Evolutionary conservation across 2,329 filamentous ascomycete genomes (phyloP).

Genomic region (Amesomyces nigricolor): DNA sequence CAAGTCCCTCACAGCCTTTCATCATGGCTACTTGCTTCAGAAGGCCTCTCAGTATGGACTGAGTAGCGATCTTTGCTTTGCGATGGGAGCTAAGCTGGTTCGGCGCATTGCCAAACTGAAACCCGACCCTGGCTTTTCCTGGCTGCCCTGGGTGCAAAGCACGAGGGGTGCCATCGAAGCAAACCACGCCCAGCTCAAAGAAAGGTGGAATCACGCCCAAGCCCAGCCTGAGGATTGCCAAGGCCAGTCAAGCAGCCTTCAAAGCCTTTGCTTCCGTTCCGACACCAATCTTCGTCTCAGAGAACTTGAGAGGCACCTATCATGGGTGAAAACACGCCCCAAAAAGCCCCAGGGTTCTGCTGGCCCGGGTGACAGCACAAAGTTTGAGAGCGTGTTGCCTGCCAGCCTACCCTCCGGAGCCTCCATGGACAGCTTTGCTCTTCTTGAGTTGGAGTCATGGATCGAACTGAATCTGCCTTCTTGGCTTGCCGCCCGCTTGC

Average conservation of each 20-base stretch:
- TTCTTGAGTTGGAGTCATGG: conserved; percentile 20
- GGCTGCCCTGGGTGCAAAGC: conserved; percentile 11
- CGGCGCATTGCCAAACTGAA: conserved; percentile 20
- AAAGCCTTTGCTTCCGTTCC: conserved; percentile 6
- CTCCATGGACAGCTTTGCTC: neutral
- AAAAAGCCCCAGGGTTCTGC: neutral
- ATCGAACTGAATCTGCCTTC: conserved; percentile 11
- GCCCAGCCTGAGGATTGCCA: neutral
- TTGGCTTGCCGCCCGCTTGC: conserved; percentile 4
- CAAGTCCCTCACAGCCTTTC: conserved; percentile 18
- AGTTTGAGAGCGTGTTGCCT: neutral
- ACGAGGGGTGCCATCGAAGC: neutral
- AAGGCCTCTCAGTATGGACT: neutral
- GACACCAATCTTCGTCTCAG: conserved; percentile 15
- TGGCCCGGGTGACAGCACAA: conserved; percentile 14
- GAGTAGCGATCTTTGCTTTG: conserved; percentile 11
- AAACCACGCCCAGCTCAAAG: neutral
- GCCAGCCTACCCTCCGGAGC: neutral
- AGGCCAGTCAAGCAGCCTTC: neutral
- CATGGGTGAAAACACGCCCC: conserved; percentile 13
- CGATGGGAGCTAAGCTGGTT: conserved; percentile 19
- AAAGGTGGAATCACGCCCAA: conserved; percentile 9
- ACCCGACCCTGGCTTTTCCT: neutral
- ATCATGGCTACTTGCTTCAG: conserved; percentile 17
- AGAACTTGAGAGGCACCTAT: conserved; percentile 2